Base-by-base conservation (phyloP, 2,329 filamentous ascomycete species). In the Colletotrichum gloeosporioides region DNA sequence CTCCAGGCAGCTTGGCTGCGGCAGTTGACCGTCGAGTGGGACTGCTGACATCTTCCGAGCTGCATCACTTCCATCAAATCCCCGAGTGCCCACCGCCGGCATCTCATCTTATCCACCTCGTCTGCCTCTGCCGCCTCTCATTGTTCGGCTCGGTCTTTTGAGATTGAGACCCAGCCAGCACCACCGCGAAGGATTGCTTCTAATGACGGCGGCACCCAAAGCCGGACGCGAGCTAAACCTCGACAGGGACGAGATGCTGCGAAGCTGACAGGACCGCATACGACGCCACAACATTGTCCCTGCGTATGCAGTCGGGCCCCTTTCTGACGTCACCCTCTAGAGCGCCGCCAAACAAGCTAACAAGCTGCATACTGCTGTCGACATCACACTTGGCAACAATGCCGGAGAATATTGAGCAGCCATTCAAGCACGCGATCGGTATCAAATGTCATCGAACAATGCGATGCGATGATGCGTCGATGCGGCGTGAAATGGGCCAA, bases 281-380 rank as follows among this genome's bases (percentile, higher is more conserved):
- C 25, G 25, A 16, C 22, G 55, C 55, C 12, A 29, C 36, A 18
- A 36, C 57, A 27, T 69, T 7, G 59, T 59, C 18, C 34, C 69
- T 39, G 55, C 34, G 25, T 16, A 13, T 25, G 32, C 44, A 16
- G 39, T 36, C 59, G 22, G 44, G 44, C 44, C 44, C 44, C 44
- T 13, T 53, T 22, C 62, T 73, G 73, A 75, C 73, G 73, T 73
- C 73, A 75, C 22, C 16, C 22, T 72, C 69, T 62, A 34, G 29
- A n/a, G 16, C 31, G 31, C 15, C 36, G n/a, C n/a, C 22, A n/a
- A 25, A 29, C 44, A 59, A 27, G 34, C 29, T 12, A 53, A 13
- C n/a, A 53, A 8, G 44, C 44, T 53, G 44, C 44, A 53, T 53
- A 22, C 12, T 8, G n/a, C n/a, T 22, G 44, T 53, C 44, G 44